Percentiles rank a stretch among this genome's conserved stretches.
Evolutionary conservation across 1,284 basidiomycete species (phyloP).

Genomic region (Crepidotus sp.): DNA sequence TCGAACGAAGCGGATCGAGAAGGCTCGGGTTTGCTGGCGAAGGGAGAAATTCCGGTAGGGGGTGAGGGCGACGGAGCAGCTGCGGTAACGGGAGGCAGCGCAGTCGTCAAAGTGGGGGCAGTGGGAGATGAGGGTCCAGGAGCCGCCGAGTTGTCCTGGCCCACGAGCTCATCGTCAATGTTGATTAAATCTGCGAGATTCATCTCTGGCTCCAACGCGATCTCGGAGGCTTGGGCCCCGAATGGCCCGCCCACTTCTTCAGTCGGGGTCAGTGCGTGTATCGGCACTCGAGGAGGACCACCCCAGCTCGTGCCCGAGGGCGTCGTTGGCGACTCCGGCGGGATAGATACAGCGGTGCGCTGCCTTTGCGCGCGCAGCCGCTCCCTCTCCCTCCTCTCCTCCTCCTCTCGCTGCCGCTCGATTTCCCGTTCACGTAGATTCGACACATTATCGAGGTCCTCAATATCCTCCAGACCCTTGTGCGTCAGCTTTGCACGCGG

Average conservation of each 20-base stretch:
- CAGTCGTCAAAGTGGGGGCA: conserved; percentile 18
- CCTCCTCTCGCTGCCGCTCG: conserved; percentile 49
- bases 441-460: conserved; percentile 54
- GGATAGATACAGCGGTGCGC: conserved; percentile 35
- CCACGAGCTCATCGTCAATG: conserved; percentile 55
- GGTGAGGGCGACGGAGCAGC: conserved; percentile 9
- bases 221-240: conserved; percentile 14
- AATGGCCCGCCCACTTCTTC: conserved; percentile 4
- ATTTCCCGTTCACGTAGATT: conserved; percentile 42
- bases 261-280: conserved; percentile 24
- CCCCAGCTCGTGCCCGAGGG: conserved; percentile 44
- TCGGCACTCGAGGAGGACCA: conserved; percentile 45
- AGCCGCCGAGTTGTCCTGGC: conserved; percentile 19
- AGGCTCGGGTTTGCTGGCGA: conserved; percentile 42
- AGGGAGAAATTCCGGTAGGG: conserved; percentile 39
- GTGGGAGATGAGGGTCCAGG: conserved; percentile 12
- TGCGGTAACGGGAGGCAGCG: conserved; percentile 8
- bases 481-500: conserved; percentile 84
- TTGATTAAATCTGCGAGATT: conserved; percentile 71
- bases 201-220: conserved; percentile 46
- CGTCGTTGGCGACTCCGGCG: conserved; percentile 55
- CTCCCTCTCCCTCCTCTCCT: conserved; percentile 56
- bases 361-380: conserved; percentile 36
- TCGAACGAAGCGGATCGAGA: conserved; percentile 47
- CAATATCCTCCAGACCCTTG: conserved; percentile 82